Conservation (phyloP, 129 eudicot species). For the Tagetes patula region DNA sequence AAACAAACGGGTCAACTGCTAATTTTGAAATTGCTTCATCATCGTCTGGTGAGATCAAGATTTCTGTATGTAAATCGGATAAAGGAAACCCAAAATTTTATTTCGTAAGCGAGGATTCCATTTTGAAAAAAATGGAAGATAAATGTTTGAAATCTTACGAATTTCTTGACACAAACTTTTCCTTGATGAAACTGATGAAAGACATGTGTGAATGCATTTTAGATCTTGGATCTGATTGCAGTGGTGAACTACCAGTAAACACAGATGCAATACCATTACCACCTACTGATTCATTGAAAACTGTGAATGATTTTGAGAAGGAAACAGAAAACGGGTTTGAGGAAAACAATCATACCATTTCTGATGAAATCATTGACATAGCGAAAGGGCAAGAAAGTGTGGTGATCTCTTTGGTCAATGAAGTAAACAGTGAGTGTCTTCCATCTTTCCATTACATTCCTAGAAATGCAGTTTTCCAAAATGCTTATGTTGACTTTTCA, state of each 20-base stretch:
- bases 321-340: slow-evolving; percentile 30
- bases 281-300: slow-evolving; percentile 8
- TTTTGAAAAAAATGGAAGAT: slow-evolving; percentile 53
- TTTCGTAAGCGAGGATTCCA: slow-evolving; percentile 43
- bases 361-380: slow-evolving; percentile 46
- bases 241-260: slow-evolving; percentile 27
- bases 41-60: slow-evolving; percentile 61
- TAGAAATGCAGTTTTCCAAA: slow-evolving; percentile 63
- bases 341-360: slow-evolving; percentile 30
- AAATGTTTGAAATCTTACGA: slow-evolving; percentile 53
- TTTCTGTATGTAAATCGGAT: slow-evolving; percentile 46
- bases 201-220: slow-evolving; percentile 64
- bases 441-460: slow-evolving; percentile 72
- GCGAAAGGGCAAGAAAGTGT: slow-evolving; percentile 77
- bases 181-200: slow-evolving; percentile 59
- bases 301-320: slow-evolving; percentile 21
- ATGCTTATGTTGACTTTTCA: slow-evolving; percentile 64
- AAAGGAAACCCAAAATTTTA: slow-evolving; percentile 33
- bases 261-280: slow-evolving; percentile 20
- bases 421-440: slow-evolving; percentile 52
- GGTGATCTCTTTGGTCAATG: slow-evolving; percentile 54
- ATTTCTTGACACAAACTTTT: slow-evolving; percentile 52
- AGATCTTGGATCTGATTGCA: slow-evolving; percentile 44
- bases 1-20: slow-evolving; percentile 26
- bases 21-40: slow-evolving; percentile 64